phyloP scores from a whole-genome alignment of 371 early-diverging fungal genomes.

The Fennellomyces sp. region DNA sequence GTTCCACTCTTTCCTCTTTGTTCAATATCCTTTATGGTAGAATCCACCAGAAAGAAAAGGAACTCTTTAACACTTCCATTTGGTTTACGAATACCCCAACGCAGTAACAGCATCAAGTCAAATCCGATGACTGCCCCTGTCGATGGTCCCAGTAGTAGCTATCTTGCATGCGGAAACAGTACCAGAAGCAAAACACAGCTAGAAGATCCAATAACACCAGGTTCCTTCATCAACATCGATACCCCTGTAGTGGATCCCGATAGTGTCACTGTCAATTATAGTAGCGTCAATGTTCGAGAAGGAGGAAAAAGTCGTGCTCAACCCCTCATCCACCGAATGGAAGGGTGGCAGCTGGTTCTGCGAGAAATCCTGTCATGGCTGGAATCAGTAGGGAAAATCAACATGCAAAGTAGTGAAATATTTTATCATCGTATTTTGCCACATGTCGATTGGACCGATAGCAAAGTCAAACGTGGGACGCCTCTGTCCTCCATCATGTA shows the following conservation, averaged over 20 bases:
- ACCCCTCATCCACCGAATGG: conserved; percentile 29
- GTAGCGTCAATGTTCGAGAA: not conserved
- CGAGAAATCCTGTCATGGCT: conserved; percentile 33
- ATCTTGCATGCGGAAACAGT: not conserved
- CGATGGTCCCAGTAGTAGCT: not conserved
- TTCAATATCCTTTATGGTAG: not conserved
- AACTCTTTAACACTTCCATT: not conserved
- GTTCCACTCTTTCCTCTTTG: not conserved
- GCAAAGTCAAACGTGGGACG: not conserved
- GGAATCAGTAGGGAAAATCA: conserved; percentile 31
- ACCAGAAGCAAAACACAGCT: not conserved
- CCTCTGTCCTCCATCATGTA: conserved; percentile 19
- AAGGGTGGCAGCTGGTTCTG: conserved; percentile 27
- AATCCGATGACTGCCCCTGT: not conserved
- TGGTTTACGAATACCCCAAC: not conserved
- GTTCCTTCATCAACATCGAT: not conserved
- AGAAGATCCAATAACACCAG: not conserved
- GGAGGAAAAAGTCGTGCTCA: conserved; percentile 28
- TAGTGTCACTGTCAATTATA: not conserved
- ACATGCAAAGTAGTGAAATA: conserved; percentile 26
- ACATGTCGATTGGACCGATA: conserved; percentile 19
- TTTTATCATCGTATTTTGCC: conserved; percentile 30
- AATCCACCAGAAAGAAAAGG: not conserved
- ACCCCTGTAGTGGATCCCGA: not conserved
- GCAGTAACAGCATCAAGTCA: not conserved